Base-by-base conservation (phyloP, 1,139 yeast species). In the Suhomyces terraborum region DNA sequence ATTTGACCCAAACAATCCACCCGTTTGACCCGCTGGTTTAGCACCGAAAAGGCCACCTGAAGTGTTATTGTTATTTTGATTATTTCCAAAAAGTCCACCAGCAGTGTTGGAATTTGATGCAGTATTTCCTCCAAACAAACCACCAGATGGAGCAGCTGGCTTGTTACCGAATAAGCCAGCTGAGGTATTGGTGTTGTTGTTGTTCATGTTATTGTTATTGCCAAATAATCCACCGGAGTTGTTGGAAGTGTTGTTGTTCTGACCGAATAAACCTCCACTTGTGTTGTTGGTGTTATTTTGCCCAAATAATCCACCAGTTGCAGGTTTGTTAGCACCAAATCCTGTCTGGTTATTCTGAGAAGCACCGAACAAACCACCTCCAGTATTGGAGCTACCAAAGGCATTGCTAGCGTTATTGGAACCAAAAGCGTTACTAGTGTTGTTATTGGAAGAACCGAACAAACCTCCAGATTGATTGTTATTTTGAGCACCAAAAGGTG, bases 221-320 rank as follows among this genome's bases (percentile, higher is more conserved):
- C 64, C 65, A 43, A 58, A 59, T 9, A 54, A 47, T 7, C 61
- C 61, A 12, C 58, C 49, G 23, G 45, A 32, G 14, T 46, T 40
- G 27, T 43, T 43, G 8, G 30, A 8, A 10, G 30, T 16, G 38
- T 19, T 38, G 23, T 35, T 36, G 45, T 49, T 55, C 6, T 49
- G 55, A 1, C 75, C 75, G 57, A 68, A 69, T 18, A 65, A 51
- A 8, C 75, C 70, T 7, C 71, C 66, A 4, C 32, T 37, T 20
- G 21, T 48, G 47, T 45, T 46, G 36, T 17, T 12, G 2, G 46
- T 38, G 12, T 33, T 29, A n/a, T 30, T 29, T 25, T 37, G 39
- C n/a, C 75, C 75, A 49, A 68, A 65, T n/a, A 63, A 46, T 1
- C 66, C 66, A 22, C 64, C 60, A 18, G 60, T 38, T 2, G 58